phyloP scores from a whole-genome alignment of 371 early-diverging fungal species.

The Cokeromyces recurvatus region DNA sequence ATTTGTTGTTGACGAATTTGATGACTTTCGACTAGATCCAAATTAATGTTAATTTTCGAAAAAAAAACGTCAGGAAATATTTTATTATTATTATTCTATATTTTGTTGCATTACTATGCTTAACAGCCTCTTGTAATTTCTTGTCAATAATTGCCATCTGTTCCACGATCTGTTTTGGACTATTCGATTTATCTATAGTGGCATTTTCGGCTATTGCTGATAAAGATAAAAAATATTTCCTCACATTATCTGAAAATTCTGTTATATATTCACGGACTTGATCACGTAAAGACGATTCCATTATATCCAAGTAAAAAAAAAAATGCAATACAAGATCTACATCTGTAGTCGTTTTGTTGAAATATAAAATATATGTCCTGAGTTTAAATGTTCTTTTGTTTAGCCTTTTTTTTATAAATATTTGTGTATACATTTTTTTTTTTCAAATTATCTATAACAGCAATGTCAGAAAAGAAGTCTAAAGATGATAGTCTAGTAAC shows the following conservation, averaged over 20 bases:
- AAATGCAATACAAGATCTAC: too few relatives aligned
- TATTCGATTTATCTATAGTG: slow-evolving; percentile 10
- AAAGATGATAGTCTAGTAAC: too few relatives aligned
- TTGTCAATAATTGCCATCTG: slow-evolving; percentile 29
- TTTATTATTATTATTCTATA: too few relatives aligned
- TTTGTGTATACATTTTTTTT: too few relatives aligned
- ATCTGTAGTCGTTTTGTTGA: too few relatives aligned
- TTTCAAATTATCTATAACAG: too few relatives aligned
- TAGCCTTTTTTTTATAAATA: too few relatives aligned
- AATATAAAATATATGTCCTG: too few relatives aligned
- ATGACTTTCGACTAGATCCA: slow-evolving; percentile 40
- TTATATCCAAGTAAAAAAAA: neutral
- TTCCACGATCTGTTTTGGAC: slow-evolving; percentile 26
- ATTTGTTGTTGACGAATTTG: slow-evolving; percentile 40
- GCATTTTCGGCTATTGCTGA: slow-evolving; percentile 28
- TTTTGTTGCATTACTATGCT: slow-evolving; percentile 43
- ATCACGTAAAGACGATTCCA: slow-evolving; percentile 32
- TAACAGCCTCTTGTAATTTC: slow-evolving; percentile 35
- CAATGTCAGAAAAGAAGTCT: too few relatives aligned
- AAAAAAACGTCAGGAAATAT: too few relatives aligned
- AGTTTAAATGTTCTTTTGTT: too few relatives aligned
- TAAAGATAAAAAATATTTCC: slow-evolving; percentile 30
- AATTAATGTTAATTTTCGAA: neutral
- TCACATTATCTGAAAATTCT: slow-evolving; percentile 29
- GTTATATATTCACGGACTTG: slow-evolving; percentile 38